Evolutionary conservation across 2,329 filamentous ascomycete genomes (phyloP).

Genomic region (Gnomoniopsis smithogilvyi): DNA sequence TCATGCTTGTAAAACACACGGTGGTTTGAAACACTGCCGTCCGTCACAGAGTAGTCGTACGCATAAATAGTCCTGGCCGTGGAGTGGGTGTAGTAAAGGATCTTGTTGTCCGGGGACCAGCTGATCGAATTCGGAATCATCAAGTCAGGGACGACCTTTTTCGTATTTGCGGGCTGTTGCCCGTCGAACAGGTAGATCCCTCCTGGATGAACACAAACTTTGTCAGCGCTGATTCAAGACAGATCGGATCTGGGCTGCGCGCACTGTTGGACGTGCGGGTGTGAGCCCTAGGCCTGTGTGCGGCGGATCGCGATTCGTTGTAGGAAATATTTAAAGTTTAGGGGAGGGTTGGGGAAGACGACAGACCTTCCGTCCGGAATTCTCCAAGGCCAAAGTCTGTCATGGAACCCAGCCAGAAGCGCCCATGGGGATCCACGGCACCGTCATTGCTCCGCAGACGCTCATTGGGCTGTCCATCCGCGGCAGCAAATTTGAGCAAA

Average conservation of each 20-base stretch:
- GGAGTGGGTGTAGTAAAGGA: conserved; percentile 82
- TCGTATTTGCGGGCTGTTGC: conserved; percentile 54
- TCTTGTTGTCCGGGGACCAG: conserved; percentile 71
- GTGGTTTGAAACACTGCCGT: conserved; percentile 63
- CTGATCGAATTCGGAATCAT: conserved; percentile 83
- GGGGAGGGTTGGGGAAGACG: conserved; percentile 10
- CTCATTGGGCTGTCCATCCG: conserved; percentile 38
- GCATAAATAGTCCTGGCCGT: conserved; percentile 66
- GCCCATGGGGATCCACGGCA: conserved; percentile 71
- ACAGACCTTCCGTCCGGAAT: conserved; percentile 59
- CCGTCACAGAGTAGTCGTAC: conserved; percentile 68
- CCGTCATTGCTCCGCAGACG: conserved; percentile 76
- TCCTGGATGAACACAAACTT: conserved; percentile 44
- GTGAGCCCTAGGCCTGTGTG: neutral
- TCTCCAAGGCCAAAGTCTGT: conserved; percentile 62
- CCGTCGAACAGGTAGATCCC: conserved; percentile 70
- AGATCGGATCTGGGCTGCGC: neutral
- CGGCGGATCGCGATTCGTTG: neutral
- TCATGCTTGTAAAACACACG: conserved; percentile 71
- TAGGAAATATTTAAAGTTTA: neutral
- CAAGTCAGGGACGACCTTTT: conserved; percentile 51
- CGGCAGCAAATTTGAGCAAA: conserved; percentile 43
- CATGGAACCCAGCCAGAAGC: conserved; percentile 86
- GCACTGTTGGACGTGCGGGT: neutral
- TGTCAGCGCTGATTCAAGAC: conserved; percentile 2